Percentiles rank a stretch among this genome's conserved stretches.
Conservation (phyloP, 2,329 filamentous ascomycete genomes). For the Teratosphaeria epicoccoides region DNA sequence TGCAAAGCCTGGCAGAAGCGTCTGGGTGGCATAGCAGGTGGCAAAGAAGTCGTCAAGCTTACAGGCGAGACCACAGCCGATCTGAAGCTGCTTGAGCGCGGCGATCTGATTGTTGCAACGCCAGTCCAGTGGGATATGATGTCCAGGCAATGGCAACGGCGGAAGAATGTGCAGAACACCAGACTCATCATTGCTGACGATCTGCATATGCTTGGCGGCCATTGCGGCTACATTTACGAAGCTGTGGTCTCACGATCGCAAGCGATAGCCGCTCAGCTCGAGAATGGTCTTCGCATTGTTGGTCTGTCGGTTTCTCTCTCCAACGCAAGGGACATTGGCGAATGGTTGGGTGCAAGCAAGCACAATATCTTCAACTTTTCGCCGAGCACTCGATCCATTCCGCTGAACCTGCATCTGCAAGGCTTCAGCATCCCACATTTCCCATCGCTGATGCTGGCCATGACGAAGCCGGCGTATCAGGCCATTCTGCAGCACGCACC, state of each 20-base stretch:
- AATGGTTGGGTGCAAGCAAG: conserved; percentile 96
- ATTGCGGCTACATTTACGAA: conserved; percentile 83
- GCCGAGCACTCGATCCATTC: conserved; percentile 77
- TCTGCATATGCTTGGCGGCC: conserved; percentile 81
- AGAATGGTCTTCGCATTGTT: conserved; percentile 74
- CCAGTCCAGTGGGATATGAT: conserved; percentile 92
- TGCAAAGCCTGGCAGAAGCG: conserved; percentile 78
- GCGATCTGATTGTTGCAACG: conserved; percentile 84
- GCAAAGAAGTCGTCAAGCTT: conserved; percentile 84
- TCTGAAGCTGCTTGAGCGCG: conserved; percentile 74
- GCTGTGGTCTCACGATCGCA: conserved; percentile 97
- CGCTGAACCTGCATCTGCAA: conserved; percentile 87
- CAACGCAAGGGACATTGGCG: conserved; percentile 86
- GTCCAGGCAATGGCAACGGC: conserved; percentile 89
- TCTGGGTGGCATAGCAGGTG: conserved; percentile 60
- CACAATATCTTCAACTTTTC: conserved; percentile 99
- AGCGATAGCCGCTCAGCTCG: conserved; percentile 81
- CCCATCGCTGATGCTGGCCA: conserved; percentile 94
- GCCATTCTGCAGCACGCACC: conserved; percentile 80
- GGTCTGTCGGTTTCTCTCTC: conserved; percentile 85
- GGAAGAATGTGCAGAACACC: conserved; percentile 88
- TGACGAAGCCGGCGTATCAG: conserved; percentile 88
- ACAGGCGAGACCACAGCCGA: conserved; percentile 88
- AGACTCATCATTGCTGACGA: conserved; percentile 92
- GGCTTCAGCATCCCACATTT: conserved; percentile 94